Percentiles rank a stretch among this genome's conserved stretches.
phyloP scores from a whole-genome alignment of 2,329 filamentous ascomycete genomes.

The Cytospora chrysosperma region DNA sequence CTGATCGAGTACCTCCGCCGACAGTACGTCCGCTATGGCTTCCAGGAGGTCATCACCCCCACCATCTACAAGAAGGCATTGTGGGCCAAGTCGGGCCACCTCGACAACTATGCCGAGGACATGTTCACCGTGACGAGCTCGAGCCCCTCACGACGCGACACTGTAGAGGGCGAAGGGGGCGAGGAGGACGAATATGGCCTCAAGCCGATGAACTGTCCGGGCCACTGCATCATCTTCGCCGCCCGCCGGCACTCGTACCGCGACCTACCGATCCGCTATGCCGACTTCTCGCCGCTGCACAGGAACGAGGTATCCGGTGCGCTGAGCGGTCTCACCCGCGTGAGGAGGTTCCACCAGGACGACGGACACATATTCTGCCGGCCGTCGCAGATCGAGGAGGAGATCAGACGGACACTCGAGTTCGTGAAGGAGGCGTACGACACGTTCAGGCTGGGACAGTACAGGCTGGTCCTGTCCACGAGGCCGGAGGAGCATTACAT shows the following conservation, averaged over 20 bases:
- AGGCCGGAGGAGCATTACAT: constrained; percentile 75
- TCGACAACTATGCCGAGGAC: constrained; percentile 87
- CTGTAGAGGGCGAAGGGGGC: constrained; percentile 28
- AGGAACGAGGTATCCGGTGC: constrained; percentile 83
- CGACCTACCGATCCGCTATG: constrained; percentile 79
- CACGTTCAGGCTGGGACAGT: constrained; percentile 68
- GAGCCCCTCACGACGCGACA: constrained; percentile 39
- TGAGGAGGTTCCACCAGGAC: constrained; percentile 86
- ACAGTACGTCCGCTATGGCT: constrained; percentile 82
- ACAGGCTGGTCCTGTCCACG: constrained; percentile 76
- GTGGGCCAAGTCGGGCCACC: constrained; percentile 83
- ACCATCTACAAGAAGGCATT: constrained; percentile 88
- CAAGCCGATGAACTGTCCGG: constrained; percentile 93
- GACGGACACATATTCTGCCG: constrained; percentile 90
- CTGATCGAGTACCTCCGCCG: constrained; percentile 77
- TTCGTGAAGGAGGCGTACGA: constrained; percentile 73
- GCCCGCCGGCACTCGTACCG: constrained; percentile 72
- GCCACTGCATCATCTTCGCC: constrained; percentile 81
- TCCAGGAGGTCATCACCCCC: constrained; percentile 84
- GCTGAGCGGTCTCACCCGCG: constrained; percentile 76
- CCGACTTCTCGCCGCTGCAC: constrained; percentile 85
- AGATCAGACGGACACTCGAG: constrained; percentile 71
- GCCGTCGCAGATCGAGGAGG: constrained; percentile 69
- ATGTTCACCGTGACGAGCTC: constrained; percentile 80
- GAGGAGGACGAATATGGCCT: constrained; percentile 73